Base-by-base conservation (phyloP, 805 yeast species). In the Kregervanrija pseudodelftensis region DNA sequence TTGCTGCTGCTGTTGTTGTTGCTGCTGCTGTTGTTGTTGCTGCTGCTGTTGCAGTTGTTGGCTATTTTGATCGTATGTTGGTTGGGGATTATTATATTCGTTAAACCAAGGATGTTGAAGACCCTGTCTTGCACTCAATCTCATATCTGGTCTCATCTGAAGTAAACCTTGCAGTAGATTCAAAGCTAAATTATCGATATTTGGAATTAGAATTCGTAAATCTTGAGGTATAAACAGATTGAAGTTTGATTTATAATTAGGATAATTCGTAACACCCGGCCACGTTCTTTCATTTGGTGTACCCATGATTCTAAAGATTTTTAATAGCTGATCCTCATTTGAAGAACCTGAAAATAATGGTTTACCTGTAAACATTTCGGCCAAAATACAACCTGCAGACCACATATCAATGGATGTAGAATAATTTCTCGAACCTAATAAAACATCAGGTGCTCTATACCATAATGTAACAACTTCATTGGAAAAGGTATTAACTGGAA, bases 331-430 rank as follows among this genome's bases (percentile, higher is more conserved):
- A 66, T 93, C 99, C 45, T 93, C 97, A 64, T 91, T 95, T 36
- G 95, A 87, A 11, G 91, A 81, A 31, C 99, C 99, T 15, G 98
- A 96, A 65, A 93, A 93, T 42, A 93, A 70, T 1, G 99, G 98
- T 58, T 91, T 83, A 31, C 99, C 96, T n/a, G 96, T 86, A 59
- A 93, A 84, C 98, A 93, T 91, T 61, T 93, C 99, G 3, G 97
- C 98, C 63, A 93, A 77, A 44, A 93, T 93, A 67, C 99, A 93
- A 12, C 99, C 99, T 12, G 96, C 95, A 13, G 96, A 88, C 99
- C 99, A 93, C 68, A 93, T 87, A 62, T 93, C 99, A 49, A 93
- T 95, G 8, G 96, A 90, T 0, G 99, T 93, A 39, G 96, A 85
- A 66, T 93, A 93, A 45, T 95, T 91, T 55, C 96, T 79, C 3